Evolutionary conservation across 108 stramenopile species (phyloP).

Genomic region (Aurantiochytrium sp.): DNA sequence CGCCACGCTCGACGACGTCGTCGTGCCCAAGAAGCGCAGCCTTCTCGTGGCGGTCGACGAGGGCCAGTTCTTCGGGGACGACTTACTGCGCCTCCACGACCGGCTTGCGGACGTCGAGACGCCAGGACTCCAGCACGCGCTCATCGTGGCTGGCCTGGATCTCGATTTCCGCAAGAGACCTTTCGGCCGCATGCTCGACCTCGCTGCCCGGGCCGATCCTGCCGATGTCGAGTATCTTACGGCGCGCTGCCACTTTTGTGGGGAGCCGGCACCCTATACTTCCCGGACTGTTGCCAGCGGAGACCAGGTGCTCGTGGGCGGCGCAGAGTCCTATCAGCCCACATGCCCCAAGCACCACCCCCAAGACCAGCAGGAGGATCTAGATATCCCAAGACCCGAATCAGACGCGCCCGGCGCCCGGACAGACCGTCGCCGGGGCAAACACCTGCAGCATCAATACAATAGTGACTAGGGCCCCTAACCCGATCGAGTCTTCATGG

Average conservation of each 20-base stretch:
- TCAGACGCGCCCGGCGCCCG: too few species aligned
- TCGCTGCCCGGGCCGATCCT: not conserved
- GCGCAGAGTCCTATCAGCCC: not conserved
- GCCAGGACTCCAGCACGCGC: not conserved
- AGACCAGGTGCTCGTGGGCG: not conserved
- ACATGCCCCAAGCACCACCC: not conserved
- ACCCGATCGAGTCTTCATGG: too few species aligned
- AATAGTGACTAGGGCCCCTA: too few species aligned
- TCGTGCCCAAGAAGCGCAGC: not conserved
- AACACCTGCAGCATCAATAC: too few species aligned
- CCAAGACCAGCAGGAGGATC: too few species aligned
- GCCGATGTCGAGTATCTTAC: not conserved
- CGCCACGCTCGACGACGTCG: not conserved
- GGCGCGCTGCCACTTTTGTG: not conserved
- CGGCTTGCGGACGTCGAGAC: not conserved
- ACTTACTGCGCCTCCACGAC: not conserved
- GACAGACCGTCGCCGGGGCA: too few species aligned
- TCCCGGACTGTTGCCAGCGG: not conserved
- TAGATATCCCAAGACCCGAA: not conserved
- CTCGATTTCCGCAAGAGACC: not conserved
- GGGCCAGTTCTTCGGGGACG: not conserved
- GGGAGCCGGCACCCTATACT: not conserved
- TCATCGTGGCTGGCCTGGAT: not conserved
- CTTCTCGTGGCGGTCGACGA: not conserved
- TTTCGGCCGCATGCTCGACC: not conserved